phyloP scores from a whole-genome alignment of 768 basidiomycete species.

The Thelephora aurantiotincta region DNA sequence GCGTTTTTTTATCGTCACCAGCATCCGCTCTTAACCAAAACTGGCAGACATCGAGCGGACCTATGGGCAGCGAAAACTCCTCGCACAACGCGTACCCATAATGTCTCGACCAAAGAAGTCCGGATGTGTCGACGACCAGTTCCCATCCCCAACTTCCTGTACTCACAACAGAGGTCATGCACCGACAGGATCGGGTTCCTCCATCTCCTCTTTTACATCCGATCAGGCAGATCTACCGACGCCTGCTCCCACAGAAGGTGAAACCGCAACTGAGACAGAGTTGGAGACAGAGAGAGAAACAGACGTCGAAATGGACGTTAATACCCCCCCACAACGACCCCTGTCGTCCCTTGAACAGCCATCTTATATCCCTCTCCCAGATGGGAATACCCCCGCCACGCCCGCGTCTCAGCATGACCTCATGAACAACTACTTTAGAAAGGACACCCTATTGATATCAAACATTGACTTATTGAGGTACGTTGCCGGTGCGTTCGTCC shows the following conservation, averaged over 20 bases:
- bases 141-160: constrained; percentile 5
- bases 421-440: constrained; percentile 77
- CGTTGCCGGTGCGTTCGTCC: constrained; percentile 9
- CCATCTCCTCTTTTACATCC: constrained; percentile 2
- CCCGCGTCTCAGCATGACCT: constrained; percentile 72
- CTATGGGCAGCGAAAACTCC: constrained; percentile 85
- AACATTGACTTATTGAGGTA: constrained; percentile 83
- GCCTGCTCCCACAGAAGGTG: constrained; percentile 56
- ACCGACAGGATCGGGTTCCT: constrained; percentile 14
- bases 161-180: constrained; percentile 11
- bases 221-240: constrained; percentile 23
- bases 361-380: not conserved
- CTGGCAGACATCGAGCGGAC: constrained; percentile 31
- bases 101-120: constrained; percentile 13
- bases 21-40: not conserved
- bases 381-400: constrained; percentile 4
- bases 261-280: constrained; percentile 61
- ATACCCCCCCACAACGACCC: constrained; percentile 3
- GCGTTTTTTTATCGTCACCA: constrained; percentile 17
- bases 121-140: constrained; percentile 4
- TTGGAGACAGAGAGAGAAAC: constrained; percentile 41
- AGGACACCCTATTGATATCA: constrained; percentile 67
- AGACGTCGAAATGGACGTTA: constrained; percentile 15
- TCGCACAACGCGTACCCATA: constrained; percentile 71
- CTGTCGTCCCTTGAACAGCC: constrained; percentile 1